phyloP scores from a whole-genome alignment of 768 basidiomycete genomes.

The Nevesoporus exiguus region DNA sequence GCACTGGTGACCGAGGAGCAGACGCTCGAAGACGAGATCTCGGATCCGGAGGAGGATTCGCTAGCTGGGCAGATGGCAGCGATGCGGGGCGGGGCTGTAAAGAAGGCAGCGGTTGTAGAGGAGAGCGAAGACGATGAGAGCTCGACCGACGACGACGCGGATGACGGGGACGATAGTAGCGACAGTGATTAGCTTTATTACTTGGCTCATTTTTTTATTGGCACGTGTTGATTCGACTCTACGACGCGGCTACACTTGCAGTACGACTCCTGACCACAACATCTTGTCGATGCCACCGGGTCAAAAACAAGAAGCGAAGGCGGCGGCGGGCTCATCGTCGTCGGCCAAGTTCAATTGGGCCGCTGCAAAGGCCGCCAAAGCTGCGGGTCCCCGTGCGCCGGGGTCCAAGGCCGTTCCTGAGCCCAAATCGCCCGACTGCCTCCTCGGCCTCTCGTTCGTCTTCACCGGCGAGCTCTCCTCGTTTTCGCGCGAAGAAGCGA shows the following conservation, averaged over 20 bases:
- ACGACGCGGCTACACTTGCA: neutral
- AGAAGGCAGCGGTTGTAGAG: slow-evolving; percentile 47
- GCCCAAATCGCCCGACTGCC: slow-evolving; percentile 73
- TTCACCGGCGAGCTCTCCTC: slow-evolving; percentile 92
- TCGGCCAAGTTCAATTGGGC: slow-evolving; percentile 40
- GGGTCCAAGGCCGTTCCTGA: slow-evolving; percentile 64
- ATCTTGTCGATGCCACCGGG: neutral
- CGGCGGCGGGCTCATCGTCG: neutral
- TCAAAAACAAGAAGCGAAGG: too few species aligned
- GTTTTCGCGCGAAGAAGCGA: slow-evolving; percentile 83
- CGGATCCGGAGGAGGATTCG: slow-evolving; percentile 95
- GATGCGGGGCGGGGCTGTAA: slow-evolving; percentile 87
- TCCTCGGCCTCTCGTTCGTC: slow-evolving; percentile 86
- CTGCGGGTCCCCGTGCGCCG: slow-evolving; percentile 53
- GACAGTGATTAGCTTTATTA: slow-evolving; percentile 28
- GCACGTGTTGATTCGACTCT: too few species aligned
- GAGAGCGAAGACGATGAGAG: slow-evolving; percentile 26
- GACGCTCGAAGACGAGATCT: slow-evolving; percentile 86
- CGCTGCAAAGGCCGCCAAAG: slow-evolving; percentile 56
- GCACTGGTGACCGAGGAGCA: slow-evolving; percentile 54
- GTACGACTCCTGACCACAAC: neutral
- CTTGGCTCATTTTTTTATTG: neutral
- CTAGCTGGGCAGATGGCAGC: slow-evolving; percentile 97
- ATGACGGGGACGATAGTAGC: slow-evolving; percentile 26
- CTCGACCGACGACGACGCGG: slow-evolving; percentile 27